phyloP scores from a whole-genome alignment of 352 stramenopile genomes.

The Pythium phragmiticola region DNA sequence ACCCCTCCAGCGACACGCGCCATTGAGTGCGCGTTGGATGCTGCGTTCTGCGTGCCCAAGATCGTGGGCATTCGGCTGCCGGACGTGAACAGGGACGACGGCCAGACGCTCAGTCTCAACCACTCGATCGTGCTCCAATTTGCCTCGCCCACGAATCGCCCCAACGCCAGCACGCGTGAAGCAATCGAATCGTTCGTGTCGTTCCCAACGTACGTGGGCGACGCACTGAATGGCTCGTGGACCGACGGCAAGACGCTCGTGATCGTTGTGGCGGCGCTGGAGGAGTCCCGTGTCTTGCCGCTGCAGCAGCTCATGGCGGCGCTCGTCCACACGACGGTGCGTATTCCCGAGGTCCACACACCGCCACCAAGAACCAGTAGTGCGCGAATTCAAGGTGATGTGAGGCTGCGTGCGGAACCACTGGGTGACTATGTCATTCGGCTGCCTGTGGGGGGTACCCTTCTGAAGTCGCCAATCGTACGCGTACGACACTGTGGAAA shows the following conservation, averaged over 20 bases:
- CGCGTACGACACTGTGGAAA: constrained; percentile 11
- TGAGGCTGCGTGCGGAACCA: constrained; percentile 39
- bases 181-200: constrained; percentile 44
- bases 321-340: constrained; percentile 34
- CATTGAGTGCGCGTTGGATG: constrained; percentile 51
- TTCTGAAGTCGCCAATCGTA: background rate
- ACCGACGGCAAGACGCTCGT: constrained; percentile 40
- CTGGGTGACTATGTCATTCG: constrained; percentile 33
- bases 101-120: constrained; percentile 32
- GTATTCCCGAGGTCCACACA: background rate
- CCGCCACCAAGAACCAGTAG: background rate
- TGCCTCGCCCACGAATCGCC: constrained; percentile 48
- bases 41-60: constrained; percentile 48
- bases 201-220: constrained; percentile 62
- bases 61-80: constrained; percentile 54
- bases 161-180: constrained; percentile 27
- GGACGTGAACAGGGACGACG: constrained; percentile 26
- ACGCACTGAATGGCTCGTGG: constrained; percentile 42
- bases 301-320: constrained; percentile 44
- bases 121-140: constrained; percentile 61
- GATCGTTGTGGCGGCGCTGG: constrained; percentile 42
- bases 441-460: background rate
- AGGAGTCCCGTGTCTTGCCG: constrained; percentile 34
- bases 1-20: background rate
- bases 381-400: constrained; percentile 4